These are phyloP conservation scores for Lupinus albus DNA, from an alignment of 306 rosid genomes.

Conservation along the genomic window DNA sequence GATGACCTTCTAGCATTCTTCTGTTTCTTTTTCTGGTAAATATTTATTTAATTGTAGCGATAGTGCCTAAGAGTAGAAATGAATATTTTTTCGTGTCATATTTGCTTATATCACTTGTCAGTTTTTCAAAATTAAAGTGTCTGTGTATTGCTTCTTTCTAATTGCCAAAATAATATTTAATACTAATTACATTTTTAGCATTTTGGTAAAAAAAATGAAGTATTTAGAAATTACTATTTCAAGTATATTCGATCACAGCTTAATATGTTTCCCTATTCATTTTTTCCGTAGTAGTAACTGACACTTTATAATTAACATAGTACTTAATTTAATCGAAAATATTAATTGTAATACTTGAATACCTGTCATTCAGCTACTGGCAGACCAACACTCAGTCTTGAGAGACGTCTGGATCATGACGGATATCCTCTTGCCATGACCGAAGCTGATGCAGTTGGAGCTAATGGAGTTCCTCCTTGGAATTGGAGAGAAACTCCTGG, in stretches of 20 bases:
- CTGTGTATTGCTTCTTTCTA: constrained; percentile 23
- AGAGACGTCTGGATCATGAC: constrained; percentile 88
- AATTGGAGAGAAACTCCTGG: constrained; percentile 97
- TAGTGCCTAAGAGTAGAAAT: neutral
- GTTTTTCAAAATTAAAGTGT: constrained; percentile 19
- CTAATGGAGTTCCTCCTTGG: constrained; percentile 92
- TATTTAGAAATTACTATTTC: constrained; percentile 1
- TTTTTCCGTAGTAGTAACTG: constrained; percentile 24
- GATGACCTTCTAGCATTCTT: constrained; percentile 14
- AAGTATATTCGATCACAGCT: constrained; percentile 24
- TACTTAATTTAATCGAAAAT: neutral
- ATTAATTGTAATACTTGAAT: neutral
- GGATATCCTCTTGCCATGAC: constrained; percentile 95
- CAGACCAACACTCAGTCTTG: constrained; percentile 91
- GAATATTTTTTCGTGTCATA: neutral
- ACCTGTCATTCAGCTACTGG: constrained; percentile 65
- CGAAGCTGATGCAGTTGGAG: constrained; percentile 83
- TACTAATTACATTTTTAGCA: neutral
- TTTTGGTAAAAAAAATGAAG: constrained; percentile 16
- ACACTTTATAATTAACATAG: constrained; percentile 16
- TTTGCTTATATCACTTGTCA: constrained; percentile 2
- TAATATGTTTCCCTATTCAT: constrained; percentile 12
- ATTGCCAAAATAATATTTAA: constrained; percentile 27
- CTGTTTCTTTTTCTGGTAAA: constrained; percentile 10
- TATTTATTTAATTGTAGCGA: neutral